Conservation (phyloP, 257 asterid species). For the Oldenlandia corymbosa region DNA sequence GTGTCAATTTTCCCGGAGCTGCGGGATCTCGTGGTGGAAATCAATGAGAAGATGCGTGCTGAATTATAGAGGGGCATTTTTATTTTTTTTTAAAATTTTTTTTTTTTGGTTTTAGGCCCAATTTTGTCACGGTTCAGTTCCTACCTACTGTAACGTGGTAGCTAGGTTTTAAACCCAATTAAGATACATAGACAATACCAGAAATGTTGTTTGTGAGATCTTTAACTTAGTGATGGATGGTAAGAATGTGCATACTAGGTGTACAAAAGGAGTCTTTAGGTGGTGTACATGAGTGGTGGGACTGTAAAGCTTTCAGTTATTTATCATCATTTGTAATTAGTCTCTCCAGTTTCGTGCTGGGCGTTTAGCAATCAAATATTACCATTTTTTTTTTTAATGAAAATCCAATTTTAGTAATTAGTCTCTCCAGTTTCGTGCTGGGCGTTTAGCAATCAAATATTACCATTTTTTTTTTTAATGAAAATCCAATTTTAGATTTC, state of each 20-base stretch:
- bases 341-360: conserved; percentile 5
- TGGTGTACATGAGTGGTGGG: conserved; percentile 29
- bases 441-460: neutral
- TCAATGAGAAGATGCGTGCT: conserved; percentile 48
- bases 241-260: conserved; percentile 4
- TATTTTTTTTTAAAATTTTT: too few relatives aligned
- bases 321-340: conserved; percentile 10
- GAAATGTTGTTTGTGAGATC: neutral
- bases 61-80: conserved; percentile 27
- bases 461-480: neutral
- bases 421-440: too few relatives aligned
- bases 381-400: neutral
- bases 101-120: conserved; percentile 14
- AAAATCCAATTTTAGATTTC: neutral
- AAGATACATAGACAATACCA: neutral
- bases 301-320: too few relatives aligned
- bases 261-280: conserved; percentile 30
- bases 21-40: conserved; percentile 61
- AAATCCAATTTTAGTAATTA: neutral
- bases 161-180: neutral
- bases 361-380: neutral
- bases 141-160: conserved; percentile 7
- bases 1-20: conserved; percentile 78
- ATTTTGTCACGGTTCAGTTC: conserved; percentile 12
- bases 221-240: neutral